Conservation (phyloP, 495 filamentous ascomycete genomes). For the Hypoxylon crocopeplum region DNA sequence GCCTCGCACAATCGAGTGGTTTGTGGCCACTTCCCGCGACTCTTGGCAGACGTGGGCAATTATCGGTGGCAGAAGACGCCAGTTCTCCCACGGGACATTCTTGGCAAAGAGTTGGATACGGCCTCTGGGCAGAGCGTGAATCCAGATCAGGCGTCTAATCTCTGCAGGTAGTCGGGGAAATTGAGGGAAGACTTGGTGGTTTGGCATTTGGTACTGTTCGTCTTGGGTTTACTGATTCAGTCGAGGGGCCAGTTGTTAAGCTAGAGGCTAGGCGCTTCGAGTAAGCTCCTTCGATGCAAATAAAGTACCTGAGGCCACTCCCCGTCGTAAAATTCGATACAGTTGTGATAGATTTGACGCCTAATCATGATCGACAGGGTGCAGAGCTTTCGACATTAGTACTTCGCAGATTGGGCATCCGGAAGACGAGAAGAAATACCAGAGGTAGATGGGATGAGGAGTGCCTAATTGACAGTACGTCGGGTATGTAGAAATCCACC, state of each 20-base stretch:
- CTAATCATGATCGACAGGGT: constrained; percentile 25
- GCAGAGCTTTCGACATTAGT: neutral
- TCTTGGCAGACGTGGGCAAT: constrained; percentile 38
- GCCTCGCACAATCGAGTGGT: constrained; percentile 37
- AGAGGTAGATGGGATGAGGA: neutral
- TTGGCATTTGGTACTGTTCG: constrained; percentile 25
- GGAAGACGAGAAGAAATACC: neutral
- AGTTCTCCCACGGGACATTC: constrained; percentile 41
- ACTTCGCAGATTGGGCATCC: neutral
- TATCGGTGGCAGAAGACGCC: constrained; percentile 38
- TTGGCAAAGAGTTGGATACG: constrained; percentile 42
- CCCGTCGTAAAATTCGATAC: constrained; percentile 19
- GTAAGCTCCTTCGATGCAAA: constrained; percentile 6
- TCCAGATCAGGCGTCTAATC: constrained; percentile 40
- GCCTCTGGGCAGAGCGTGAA: constrained; percentile 34
- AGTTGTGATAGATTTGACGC: constrained; percentile 5
- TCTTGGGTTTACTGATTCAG: constrained; percentile 3
- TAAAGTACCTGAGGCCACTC: neutral
- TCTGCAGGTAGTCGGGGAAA: constrained; percentile 40
- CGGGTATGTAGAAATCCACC: neutral
- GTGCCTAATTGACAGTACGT: neutral
- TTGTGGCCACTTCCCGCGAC: constrained; percentile 32
- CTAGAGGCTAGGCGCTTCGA: constrained; percentile 15
- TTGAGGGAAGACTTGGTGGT: constrained; percentile 26
- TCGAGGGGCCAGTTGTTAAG: constrained; percentile 9